A percentile compares a stretch with the other conserved stretches of the same genome.
These are phyloP conservation scores for Przewalskia tangutica DNA, from an alignment of 257 asterid genomes.

Conservation along the genomic window DNA sequence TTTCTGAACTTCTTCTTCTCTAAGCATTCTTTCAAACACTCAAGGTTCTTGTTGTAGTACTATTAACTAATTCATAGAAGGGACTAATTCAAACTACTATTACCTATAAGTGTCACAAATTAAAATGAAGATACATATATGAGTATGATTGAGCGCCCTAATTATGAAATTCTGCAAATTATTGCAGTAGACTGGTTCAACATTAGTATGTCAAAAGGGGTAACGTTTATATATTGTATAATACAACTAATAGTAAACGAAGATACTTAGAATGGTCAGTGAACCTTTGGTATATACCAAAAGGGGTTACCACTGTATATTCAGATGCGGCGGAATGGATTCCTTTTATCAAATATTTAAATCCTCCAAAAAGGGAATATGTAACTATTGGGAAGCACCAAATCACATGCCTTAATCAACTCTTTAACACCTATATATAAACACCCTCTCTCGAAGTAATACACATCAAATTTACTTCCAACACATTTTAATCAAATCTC, in stretches of 20 bases:
- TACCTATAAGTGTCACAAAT: too few species aligned
- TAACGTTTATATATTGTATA: not conserved
- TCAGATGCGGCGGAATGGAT: slow-evolving; percentile 16
- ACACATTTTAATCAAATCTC: not conserved
- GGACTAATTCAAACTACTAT: too few species aligned
- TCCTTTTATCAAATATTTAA: not conserved
- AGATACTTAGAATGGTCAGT: not conserved
- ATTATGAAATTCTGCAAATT: not conserved
- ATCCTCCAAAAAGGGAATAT: not conserved
- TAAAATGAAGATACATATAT: too few species aligned
- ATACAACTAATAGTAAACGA: not conserved
- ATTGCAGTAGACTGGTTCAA: not conserved
- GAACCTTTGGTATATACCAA: not conserved
- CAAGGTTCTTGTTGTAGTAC: too few species aligned
- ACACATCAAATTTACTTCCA: not conserved
- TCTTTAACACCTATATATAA: not conserved
- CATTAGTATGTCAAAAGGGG: not conserved
- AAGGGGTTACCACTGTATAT: not conserved
- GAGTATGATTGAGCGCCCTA: not conserved
- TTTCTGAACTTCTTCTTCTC: too few species aligned
- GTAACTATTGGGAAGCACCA: not conserved
- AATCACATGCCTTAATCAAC: not conserved
- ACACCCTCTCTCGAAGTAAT: not conserved
- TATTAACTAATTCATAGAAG: fast-evolving
- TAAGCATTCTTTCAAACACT: too few species aligned